Evolutionary conservation across 2,329 filamentous ascomycete species (phyloP), one percentile per base, ranked within the genome.

Genomic region (Arthroderma sp.): DNA sequence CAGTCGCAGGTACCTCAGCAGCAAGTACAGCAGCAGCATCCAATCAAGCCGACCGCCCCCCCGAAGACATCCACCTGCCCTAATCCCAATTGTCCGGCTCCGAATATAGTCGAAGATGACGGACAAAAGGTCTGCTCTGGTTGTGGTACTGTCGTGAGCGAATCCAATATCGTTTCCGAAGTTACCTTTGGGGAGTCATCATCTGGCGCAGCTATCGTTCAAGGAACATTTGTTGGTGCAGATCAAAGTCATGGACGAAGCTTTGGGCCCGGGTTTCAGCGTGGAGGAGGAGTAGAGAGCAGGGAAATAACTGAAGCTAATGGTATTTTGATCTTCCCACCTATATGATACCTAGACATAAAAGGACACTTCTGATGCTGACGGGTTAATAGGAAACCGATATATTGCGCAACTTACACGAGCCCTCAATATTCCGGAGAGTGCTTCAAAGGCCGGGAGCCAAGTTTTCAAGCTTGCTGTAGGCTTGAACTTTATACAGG

Each of bases 141-240:
- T 39, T 96, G 91, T 63, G 89, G 87, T 73, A 81, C 78, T 48
- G 78, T 94, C 53, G 77, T 89, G 45, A 82, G 84, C 54, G 83
- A 93, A 58, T 81, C 79, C 59, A 87, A 93, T 58, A 94, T 96
- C 50, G 88, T 95, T 47, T 78, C 86, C 40, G 91, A 98, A 62
- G 78, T 96, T 50, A 82, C 82, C 22, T 98, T 96, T 58, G 87
- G 87, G 52, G 89, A 98, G 68, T 83, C 79, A 29, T 78, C 85
- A 0, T 80, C 78, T 31, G 91, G 91, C 56, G 86, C 85, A 40
- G 88, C 89, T 43, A 77, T 93, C 42, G 86, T 95, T 11, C 86
- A 95, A 62, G 91, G 91, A 61, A 88, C 82, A 50, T 93, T 82
- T 58, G 79, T 98, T 49, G 82, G 80, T 44, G 84, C 86, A 48